Conservation (phyloP, 1,284 basidiomycete genomes). For the Ustilago bromivora region DNA sequence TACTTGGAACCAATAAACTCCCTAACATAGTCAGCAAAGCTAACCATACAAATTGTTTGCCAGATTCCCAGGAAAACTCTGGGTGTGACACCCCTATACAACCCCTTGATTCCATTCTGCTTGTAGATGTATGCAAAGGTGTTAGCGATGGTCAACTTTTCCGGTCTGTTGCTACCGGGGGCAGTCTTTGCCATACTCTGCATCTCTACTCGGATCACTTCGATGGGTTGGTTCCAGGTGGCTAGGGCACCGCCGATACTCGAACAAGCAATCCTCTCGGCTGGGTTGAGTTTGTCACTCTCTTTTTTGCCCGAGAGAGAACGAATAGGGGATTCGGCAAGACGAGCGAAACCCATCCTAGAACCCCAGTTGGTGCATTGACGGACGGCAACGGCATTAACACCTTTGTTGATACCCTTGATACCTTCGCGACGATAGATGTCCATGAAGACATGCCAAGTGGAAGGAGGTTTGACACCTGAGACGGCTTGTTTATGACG, state of each 20-base stretch:
- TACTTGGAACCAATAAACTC: slow-evolving; percentile 54
- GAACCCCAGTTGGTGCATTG: slow-evolving; percentile 99
- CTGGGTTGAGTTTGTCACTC: slow-evolving; percentile 79
- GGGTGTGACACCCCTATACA: slow-evolving; percentile 97
- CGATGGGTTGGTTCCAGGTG: slow-evolving; percentile 99
- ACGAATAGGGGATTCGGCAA: slow-evolving; percentile 86
- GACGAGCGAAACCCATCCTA: slow-evolving; percentile 94
- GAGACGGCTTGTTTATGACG: slow-evolving; percentile 92
- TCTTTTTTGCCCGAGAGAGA: slow-evolving; percentile 80
- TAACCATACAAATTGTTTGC: slow-evolving; percentile 98
- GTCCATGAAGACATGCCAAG: slow-evolving; percentile 87
- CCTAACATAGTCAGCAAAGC: slow-evolving; percentile 89
- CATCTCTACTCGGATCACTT: slow-evolving; percentile 98
- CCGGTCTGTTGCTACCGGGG: slow-evolving; percentile 79
- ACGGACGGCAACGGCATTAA: slow-evolving; percentile 92
- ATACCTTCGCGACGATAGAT: slow-evolving; percentile 95
- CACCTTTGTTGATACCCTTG: slow-evolving; percentile 98
- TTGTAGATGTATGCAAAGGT: slow-evolving; percentile 93
- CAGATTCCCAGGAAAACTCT: slow-evolving; percentile 95
- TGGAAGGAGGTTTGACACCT: slow-evolving; percentile 90
- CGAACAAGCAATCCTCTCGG: slow-evolving; percentile 91
- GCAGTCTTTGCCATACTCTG: slow-evolving; percentile 94
- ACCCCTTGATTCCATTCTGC: slow-evolving; percentile 94
- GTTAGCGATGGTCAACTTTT: slow-evolving; percentile 86
- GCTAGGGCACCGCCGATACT: slow-evolving; percentile 91